Conservation (phyloP, 805 yeast species). For the Saturnispora diversa region DNA sequence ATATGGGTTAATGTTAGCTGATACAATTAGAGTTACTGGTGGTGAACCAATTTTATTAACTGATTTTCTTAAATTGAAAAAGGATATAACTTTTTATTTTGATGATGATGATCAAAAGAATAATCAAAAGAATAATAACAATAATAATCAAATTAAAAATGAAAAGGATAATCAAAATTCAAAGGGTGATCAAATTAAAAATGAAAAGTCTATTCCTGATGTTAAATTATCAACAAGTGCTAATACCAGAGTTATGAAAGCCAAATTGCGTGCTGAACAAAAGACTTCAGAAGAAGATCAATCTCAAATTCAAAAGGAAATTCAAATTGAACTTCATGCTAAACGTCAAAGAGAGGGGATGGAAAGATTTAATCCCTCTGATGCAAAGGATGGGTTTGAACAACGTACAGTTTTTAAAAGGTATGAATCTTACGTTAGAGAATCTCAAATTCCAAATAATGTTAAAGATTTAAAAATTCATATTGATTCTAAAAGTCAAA, state of each 20-base stretch:
- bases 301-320: conserved; percentile 72
- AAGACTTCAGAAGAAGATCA: conserved; percentile 67
- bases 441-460: conserved; percentile 77
- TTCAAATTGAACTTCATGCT: conserved; percentile 76
- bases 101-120: conserved; percentile 46
- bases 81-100: conserved; percentile 77
- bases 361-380: conserved; percentile 71
- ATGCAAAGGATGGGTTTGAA: conserved; percentile 55
- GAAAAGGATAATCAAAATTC: no score
- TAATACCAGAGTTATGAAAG: conserved; percentile 63
- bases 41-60: conserved; percentile 62
- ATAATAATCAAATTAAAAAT: conserved; percentile 10
- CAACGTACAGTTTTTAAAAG: conserved; percentile 72
- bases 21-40: conserved; percentile 65
- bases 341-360: conserved; percentile 82
- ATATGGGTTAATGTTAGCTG: conserved; percentile 70
- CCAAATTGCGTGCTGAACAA: conserved; percentile 72
- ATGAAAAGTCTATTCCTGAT: not conserved
- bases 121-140: conserved; percentile 26
- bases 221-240: conserved; percentile 17
- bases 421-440: conserved; percentile 91
- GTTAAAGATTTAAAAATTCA: conserved; percentile 80
- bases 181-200: no score
- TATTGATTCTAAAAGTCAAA: conserved; percentile 81
- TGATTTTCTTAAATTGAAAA: conserved; percentile 58